phyloP scores from a whole-genome alignment of 176 grass and related monocot genomes.

The Pontederia paniculata region DNA sequence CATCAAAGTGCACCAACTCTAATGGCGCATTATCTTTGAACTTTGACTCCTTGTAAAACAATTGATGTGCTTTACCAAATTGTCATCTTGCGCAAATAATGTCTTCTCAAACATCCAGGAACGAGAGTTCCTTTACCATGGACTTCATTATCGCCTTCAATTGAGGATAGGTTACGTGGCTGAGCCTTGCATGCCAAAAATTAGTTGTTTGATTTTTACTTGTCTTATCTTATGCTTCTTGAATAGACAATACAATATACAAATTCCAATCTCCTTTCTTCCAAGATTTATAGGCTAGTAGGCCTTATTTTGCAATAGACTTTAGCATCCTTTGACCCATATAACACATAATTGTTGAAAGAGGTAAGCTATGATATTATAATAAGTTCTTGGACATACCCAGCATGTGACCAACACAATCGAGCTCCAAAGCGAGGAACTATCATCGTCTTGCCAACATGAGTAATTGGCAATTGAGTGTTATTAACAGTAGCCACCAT shows the following conservation, averaged over 20 bases:
- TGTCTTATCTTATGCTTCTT: neutral
- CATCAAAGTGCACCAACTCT: conserved; percentile 19
- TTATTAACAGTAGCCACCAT: neutral
- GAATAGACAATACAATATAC: neutral
- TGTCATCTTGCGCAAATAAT: neutral
- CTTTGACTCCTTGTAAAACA: conserved; percentile 4
- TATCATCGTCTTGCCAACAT: neutral
- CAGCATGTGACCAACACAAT: neutral
- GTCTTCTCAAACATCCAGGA: neutral
- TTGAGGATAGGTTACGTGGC: neutral
- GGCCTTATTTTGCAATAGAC: neutral
- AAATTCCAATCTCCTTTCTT: neutral
- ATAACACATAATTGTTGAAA: conserved; percentile 1
- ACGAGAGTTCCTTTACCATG: neutral
- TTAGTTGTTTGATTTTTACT: neutral
- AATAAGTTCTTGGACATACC: neutral
- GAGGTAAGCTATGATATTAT: conserved; percentile 1
- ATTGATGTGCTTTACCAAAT: conserved; percentile 13
- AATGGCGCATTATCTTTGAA: neutral
- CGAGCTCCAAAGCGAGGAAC: neutral
- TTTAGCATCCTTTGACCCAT: neutral
- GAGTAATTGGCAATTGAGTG: neutral
- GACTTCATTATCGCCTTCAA: neutral
- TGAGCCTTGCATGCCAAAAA: neutral
- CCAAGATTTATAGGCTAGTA: neutral